Evolutionary conservation across 352 stramenopile species (phyloP).

Genomic region (Phytophthora pluvialis): DNA sequence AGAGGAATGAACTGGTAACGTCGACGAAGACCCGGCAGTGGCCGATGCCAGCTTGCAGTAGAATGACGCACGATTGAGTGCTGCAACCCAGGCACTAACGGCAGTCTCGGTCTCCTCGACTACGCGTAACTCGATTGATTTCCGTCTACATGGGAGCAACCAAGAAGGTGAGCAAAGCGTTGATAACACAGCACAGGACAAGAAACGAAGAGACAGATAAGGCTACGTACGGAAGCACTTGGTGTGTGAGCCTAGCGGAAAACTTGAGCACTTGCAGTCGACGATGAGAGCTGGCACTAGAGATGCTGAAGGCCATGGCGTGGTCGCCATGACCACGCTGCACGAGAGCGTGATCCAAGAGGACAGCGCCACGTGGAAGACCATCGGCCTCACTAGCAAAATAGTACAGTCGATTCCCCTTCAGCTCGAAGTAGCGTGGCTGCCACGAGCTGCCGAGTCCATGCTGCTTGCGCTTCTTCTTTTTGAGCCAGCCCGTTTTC

Average conservation of each 20-base stretch:
- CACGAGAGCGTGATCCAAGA: slow-evolving; percentile 75
- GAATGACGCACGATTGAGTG: slow-evolving; percentile 75
- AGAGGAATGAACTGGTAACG: slow-evolving; percentile 43
- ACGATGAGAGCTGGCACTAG: slow-evolving; percentile 59
- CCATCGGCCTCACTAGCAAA: slow-evolving; percentile 78
- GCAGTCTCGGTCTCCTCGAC: slow-evolving; percentile 60
- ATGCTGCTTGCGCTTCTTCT: slow-evolving; percentile 79
- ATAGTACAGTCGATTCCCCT: slow-evolving; percentile 83
- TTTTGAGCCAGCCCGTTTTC: slow-evolving; percentile 84
- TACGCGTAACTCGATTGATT: slow-evolving; percentile 70
- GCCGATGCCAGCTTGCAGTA: slow-evolving; percentile 62
- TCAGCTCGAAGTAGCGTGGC: slow-evolving; percentile 81
- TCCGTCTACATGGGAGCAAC: slow-evolving; percentile 36
- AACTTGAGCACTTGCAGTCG: slow-evolving; percentile 80
- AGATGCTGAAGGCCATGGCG: slow-evolving; percentile 74
- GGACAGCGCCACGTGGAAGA: slow-evolving; percentile 71
- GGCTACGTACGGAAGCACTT: slow-evolving; percentile 57
- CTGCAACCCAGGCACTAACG: slow-evolving; percentile 62
- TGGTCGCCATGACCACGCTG: slow-evolving; percentile 66
- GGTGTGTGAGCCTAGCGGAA: slow-evolving; percentile 66
- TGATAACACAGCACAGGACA: not conserved
- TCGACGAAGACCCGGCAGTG: slow-evolving; percentile 28
- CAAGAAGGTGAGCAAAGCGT: slow-evolving; percentile 3
- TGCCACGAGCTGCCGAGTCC: slow-evolving; percentile 78
- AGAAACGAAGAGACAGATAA: not conserved